A percentile compares a stretch with the other conserved stretches of the same genome.
Evolutionary conservation across 495 filamentous ascomycete species (phyloP).

Genomic region (Neurospora sp.): DNA sequence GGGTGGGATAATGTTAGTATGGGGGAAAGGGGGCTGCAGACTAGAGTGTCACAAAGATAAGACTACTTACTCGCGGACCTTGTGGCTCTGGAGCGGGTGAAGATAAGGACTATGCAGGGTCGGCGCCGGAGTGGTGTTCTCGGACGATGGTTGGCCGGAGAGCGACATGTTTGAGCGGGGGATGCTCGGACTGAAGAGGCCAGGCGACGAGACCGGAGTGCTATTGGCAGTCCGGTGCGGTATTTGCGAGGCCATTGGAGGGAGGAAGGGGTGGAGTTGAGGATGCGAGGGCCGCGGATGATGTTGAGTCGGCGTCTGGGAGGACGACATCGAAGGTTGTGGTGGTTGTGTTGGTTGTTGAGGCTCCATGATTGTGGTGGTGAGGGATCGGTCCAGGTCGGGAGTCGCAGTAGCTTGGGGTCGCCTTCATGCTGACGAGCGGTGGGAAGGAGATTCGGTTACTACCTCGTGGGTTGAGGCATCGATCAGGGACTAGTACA

Average conservation of each 20-base stretch:
- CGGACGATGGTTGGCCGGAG: conserved; percentile 28
- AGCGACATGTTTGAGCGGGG: conserved; percentile 29
- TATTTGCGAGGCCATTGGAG: conserved; percentile 17
- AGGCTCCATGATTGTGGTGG: conserved; percentile 22
- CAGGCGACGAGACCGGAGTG: conserved; percentile 58
- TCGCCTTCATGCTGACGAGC: conserved; percentile 23
- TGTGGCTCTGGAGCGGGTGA: conserved; percentile 54
- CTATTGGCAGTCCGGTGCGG: conserved; percentile 45
- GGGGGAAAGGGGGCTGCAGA: background rate
- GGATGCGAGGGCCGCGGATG: conserved; percentile 26
- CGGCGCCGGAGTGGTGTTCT: conserved; percentile 34
- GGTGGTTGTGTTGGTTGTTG: conserved; percentile 17
- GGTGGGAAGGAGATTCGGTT: background rate
- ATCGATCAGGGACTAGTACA: background rate
- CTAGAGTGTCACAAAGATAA: background rate
- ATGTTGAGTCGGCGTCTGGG: conserved; percentile 6
- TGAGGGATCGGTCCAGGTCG: conserved; percentile 3
- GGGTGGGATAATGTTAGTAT: background rate
- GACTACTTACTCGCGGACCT: conserved; percentile 44
- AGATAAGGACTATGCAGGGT: conserved; percentile 45
- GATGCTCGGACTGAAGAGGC: conserved; percentile 49
- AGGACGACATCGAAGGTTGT: conserved; percentile 12
- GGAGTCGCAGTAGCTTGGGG: conserved; percentile 9
- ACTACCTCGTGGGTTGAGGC: conserved; percentile 6
- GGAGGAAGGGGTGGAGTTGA: conserved; percentile 28